Percentiles rank a stretch among this genome's conserved stretches.
Conservation (phyloP, 768 basidiomycete species). For the Trametes meyenii region DNA sequence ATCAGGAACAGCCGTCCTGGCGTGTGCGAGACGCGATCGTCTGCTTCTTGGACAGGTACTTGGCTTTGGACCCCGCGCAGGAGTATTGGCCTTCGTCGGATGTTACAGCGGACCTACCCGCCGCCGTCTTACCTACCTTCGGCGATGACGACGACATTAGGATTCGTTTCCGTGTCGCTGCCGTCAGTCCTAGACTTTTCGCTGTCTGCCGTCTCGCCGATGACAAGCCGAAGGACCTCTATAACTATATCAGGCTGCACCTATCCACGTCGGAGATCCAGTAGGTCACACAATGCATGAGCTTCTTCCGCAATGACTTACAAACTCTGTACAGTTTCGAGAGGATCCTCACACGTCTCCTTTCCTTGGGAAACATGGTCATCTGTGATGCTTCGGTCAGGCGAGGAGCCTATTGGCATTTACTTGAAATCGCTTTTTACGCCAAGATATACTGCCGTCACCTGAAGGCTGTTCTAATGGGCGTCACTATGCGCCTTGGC, state of each 20-base stretch:
- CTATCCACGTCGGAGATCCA: slow-evolving; percentile 50
- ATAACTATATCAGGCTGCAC: slow-evolving; percentile 47
- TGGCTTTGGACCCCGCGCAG: slow-evolving; percentile 58
- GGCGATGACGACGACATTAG: slow-evolving; percentile 77
- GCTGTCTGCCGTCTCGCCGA: slow-evolving; percentile 45
- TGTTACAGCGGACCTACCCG: slow-evolving; percentile 41
- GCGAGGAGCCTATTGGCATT: slow-evolving; percentile 84
- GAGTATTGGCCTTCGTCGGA: slow-evolving; percentile 44
- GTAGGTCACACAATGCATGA: slow-evolving; percentile 41
- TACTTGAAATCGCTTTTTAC: slow-evolving; percentile 69
- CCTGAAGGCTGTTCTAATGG: slow-evolving; percentile 55
- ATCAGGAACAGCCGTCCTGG: slow-evolving; percentile 60
- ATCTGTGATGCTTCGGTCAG: slow-evolving; percentile 76
- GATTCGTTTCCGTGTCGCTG: slow-evolving; percentile 78
- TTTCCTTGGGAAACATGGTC: slow-evolving; percentile 77
- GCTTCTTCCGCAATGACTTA: not conserved
- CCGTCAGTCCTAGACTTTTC: slow-evolving; percentile 61
- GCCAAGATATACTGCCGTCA: slow-evolving; percentile 42
- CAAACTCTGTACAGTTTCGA: slow-evolving; percentile 5
- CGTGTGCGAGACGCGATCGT: slow-evolving; percentile 63
- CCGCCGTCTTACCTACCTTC: slow-evolving; percentile 52
- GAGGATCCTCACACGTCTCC: slow-evolving; percentile 66
- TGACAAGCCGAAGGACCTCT: slow-evolving; percentile 42
- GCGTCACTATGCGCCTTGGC: slow-evolving; percentile 70
- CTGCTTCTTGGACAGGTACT: slow-evolving; percentile 67